Evolutionary conservation across 441 rosid genomes (phyloP).

Genomic region (Croton laevigatus): DNA sequence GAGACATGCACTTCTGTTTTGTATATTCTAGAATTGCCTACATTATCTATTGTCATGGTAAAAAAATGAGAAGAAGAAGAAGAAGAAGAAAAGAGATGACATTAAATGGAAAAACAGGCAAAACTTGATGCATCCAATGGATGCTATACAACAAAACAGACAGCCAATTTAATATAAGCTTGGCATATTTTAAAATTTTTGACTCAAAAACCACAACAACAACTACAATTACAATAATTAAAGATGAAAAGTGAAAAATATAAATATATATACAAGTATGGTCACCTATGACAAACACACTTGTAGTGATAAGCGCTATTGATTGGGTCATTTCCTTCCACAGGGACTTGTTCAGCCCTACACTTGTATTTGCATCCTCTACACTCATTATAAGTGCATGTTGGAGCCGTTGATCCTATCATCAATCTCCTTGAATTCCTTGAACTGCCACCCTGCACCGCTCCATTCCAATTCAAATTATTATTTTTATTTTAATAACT

Average conservation of each 20-base stretch:
- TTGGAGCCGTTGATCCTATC: constrained; percentile 94
- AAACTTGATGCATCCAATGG: constrained; percentile 21
- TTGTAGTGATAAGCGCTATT: constrained; percentile 87
- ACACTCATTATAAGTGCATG: constrained; percentile 89
- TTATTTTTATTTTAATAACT: too few species aligned
- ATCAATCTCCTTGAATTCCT: constrained; percentile 56
- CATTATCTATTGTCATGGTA: neutral
- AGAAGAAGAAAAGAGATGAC: neutral
- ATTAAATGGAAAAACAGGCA: neutral
- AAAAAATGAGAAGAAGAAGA: neutral
- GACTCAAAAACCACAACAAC: neutral
- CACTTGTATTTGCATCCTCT: constrained; percentile 90
- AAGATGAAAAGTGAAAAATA: neutral
- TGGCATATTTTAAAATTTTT: neutral
- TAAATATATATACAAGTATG: neutral
- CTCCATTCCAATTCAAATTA: neutral
- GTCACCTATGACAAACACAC: constrained; percentile 86
- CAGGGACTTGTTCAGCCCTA: constrained; percentile 95
- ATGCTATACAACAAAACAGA: neutral
- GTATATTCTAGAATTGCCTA: too few species aligned
- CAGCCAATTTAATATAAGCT: neutral
- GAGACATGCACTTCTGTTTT: too few species aligned
- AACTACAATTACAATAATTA: neutral
- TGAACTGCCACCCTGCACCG: constrained; percentile 4
- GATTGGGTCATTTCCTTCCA: constrained; percentile 90